Evolutionary conservation across 805 yeast genomes (phyloP).

Genomic region (Zygotorulaspora sp.): DNA sequence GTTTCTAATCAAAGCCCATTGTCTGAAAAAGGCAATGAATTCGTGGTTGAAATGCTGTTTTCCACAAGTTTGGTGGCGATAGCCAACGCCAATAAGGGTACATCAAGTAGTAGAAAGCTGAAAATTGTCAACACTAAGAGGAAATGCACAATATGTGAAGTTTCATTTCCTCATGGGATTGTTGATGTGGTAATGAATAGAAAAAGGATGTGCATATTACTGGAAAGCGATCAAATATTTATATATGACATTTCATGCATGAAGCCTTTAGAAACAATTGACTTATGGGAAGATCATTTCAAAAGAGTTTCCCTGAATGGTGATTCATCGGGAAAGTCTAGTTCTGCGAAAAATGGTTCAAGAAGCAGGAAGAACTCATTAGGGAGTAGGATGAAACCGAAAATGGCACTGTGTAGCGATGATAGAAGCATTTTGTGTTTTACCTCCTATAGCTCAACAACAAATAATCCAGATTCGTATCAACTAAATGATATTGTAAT

Average conservation of each 20-base stretch:
- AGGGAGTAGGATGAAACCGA: constrained; percentile 17
- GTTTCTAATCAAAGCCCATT: constrained; percentile 1
- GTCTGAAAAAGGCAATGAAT: constrained; percentile 38
- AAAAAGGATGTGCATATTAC: constrained; percentile 69
- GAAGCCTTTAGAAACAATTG: constrained; percentile 70
- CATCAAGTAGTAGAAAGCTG: constrained; percentile 55
- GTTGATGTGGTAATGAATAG: constrained; percentile 74
- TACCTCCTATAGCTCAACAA: constrained; percentile 24
- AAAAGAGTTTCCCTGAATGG: constrained; percentile 7
- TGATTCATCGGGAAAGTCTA: constrained; percentile 5
- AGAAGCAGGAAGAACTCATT: constrained; percentile 15
- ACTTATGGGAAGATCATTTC: constrained; percentile 32
- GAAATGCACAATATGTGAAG: constrained; percentile 71
- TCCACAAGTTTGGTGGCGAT: constrained; percentile 81
- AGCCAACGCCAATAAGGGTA: constrained; percentile 66
- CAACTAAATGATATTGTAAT: constrained; percentile 49
- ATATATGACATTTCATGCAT: constrained; percentile 89
- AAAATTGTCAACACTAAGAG: constrained; percentile 69
- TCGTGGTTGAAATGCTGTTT: constrained; percentile 81
- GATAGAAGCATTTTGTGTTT: constrained; percentile 33
- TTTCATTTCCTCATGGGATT: constrained; percentile 76
- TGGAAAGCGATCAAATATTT: constrained; percentile 69
- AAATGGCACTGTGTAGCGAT: constrained; percentile 29
- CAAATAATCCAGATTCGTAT: constrained; percentile 45
- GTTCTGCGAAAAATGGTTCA: constrained; percentile 3